Evolutionary conservation across 2,329 filamentous ascomycete species (phyloP).

Genomic region (Calycina herbarum): DNA sequence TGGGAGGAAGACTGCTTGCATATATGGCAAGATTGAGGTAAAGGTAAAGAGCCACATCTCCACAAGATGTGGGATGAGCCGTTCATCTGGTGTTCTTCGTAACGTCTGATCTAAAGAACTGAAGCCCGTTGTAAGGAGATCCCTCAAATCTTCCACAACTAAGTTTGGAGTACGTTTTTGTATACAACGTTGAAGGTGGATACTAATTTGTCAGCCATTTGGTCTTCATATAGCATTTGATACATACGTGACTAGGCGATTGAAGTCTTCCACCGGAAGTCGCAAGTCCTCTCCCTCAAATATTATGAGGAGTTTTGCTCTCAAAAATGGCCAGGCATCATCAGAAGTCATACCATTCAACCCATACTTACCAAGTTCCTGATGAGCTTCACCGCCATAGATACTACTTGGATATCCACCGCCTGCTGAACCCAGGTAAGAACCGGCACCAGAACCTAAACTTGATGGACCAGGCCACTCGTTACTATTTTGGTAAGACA

Average conservation of each 20-base stretch:
- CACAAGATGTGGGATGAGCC: conserved; percentile 85
- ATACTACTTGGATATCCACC: conserved; percentile 39
- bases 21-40: conserved; percentile 84
- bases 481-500: conserved; percentile 36
- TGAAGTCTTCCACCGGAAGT: conserved; percentile 81
- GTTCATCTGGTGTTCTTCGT: conserved; percentile 75
- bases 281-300: conserved; percentile 81
- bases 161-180: conserved; percentile 69
- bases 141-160: conserved; percentile 74
- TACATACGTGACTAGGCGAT: conserved; percentile 65
- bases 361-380: conserved; percentile 60
- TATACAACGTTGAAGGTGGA: conserved; percentile 77
- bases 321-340: conserved; percentile 80
- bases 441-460: conserved; percentile 48
- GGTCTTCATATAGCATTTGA: conserved; percentile 20
- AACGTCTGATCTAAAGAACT: conserved; percentile 81
- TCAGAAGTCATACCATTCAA: conserved; percentile 71
- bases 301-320: conserved; percentile 72
- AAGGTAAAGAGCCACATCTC: conserved; percentile 95
- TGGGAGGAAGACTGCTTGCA: conserved; percentile 92
- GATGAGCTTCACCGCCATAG: conserved; percentile 51
- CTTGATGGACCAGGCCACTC: conserved; percentile 56
- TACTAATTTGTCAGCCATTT: conserved; percentile 36
- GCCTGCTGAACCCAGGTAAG: conserved; percentile 34
- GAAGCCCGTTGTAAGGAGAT: conserved; percentile 80